A percentile compares a stretch with the other conserved stretches of the same genome.
These are phyloP conservation scores for Pseudocercospora fuligena DNA, from an alignment of 2,329 filamentous ascomycete genomes.

Conservation along the genomic window DNA sequence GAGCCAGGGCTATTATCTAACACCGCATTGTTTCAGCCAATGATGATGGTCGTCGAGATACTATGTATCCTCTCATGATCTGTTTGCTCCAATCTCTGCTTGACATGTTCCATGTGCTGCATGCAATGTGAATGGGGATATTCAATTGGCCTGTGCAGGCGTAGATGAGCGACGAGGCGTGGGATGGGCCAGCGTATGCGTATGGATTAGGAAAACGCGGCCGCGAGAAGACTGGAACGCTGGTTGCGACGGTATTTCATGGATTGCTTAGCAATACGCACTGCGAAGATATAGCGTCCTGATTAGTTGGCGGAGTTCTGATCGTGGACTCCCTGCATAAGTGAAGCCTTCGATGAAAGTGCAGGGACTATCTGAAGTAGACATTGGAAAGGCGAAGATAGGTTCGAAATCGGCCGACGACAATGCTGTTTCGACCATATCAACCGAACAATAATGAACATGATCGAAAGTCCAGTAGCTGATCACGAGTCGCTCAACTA, in stretches of 20 bases:
- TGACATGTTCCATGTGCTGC: neutral
- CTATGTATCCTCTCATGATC: neutral
- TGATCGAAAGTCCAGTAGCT: neutral
- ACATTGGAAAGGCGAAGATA: too few relatives aligned
- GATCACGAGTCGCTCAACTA: too few relatives aligned
- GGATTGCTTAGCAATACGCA: neutral
- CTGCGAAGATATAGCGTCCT: neutral
- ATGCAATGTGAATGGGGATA: neutral
- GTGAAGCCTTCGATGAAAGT: too few relatives aligned
- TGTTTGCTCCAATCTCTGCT: neutral
- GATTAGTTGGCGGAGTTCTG: neutral
- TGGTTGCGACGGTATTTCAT: neutral
- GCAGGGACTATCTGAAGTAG: too few relatives aligned
- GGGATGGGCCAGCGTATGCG: neutral
- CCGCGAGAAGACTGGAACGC: neutral
- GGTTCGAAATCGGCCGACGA: neutral
- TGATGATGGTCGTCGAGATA: neutral
- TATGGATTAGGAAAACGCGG: neutral
- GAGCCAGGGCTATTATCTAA: neutral
- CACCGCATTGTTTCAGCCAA: neutral
- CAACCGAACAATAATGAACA: neutral
- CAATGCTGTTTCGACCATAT: neutral
- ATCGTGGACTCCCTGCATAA: neutral
- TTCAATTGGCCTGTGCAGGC: too few relatives aligned
- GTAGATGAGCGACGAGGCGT: neutral